Percentiles rank a stretch among this genome's conserved stretches.
Evolutionary conservation across 768 basidiomycete species (phyloP).

Genomic region (Boletellus emodensis): DNA sequence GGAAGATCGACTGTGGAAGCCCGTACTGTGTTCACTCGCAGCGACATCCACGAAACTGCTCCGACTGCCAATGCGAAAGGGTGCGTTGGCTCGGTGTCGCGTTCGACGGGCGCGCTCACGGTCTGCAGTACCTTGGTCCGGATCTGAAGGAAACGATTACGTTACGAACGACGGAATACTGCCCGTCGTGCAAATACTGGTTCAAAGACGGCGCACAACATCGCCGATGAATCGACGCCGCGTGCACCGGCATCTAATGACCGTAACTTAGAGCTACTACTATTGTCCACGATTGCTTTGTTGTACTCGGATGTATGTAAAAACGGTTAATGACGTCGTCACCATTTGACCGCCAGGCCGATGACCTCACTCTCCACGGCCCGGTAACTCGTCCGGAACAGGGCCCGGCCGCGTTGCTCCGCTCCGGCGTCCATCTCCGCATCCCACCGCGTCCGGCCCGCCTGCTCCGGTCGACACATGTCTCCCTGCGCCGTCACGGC

Average conservation of each 20-base stretch:
- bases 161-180: conserved; percentile 47
- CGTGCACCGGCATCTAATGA: conserved; percentile 20
- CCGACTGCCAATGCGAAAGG: conserved; percentile 42
- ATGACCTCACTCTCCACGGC: conserved; percentile 84
- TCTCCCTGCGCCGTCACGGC: conserved; percentile 40
- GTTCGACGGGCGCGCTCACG: conserved; percentile 2
- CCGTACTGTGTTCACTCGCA: conserved; percentile 39
- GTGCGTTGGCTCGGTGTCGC: conserved; percentile 25
- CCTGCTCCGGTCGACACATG: conserved; percentile 32
- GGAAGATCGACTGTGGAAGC: conserved; percentile 33
- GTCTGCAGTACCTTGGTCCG: conserved; percentile 57
- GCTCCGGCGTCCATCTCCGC: conserved; percentile 40
- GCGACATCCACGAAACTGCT: conserved; percentile 39
- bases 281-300: conserved; percentile 22
- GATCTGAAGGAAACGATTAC: conserved; percentile 63
- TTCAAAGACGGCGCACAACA: conserved; percentile 44
- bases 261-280: conserved; percentile 30
- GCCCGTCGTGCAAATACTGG: conserved; percentile 57
- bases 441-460: conserved; percentile 34
- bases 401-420: conserved; percentile 39
- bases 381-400: conserved; percentile 76
- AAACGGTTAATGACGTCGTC: conserved; percentile 14
- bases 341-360: conserved; percentile 76
- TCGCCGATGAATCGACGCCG: conserved; percentile 26
- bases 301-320: conserved; percentile 18